Base-by-base conservation (phyloP, 306 rosid genomes). In the Canavalia gladiata region DNA sequence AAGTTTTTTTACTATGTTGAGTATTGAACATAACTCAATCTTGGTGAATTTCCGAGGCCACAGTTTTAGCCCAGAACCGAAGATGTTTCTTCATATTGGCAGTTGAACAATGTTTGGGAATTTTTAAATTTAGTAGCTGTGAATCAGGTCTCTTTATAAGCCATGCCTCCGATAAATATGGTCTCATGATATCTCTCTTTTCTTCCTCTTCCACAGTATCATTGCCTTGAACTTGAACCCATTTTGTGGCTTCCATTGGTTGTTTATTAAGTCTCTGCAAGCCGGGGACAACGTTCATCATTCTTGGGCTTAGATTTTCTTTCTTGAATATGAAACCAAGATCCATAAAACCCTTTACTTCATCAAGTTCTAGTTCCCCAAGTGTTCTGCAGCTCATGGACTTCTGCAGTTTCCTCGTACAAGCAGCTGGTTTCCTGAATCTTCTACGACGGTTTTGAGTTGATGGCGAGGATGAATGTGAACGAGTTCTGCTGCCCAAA, bases 91-190 rank as follows among this genome's bases (percentile, higher is more conserved):
- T 94, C 97, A 92, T 92, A 62, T 87, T 90, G 30, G 81, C 25
- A 59, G 87, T 62, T 28, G 94, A 87, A 63, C 90, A 81, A 3
- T 83, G 70, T 79, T 86, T 87, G 0, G 97, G 89, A 72, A 91
- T 10, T 52, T 84, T 91, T 29, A 91, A 81, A 58, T 83, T 90
- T 31, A 92, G 75, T 41, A 90, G 72, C 6, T 93, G 97, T 29
- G 92, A 94, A 83, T 88, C 87, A 0, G 93, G 91, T 77, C 85
- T 83, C 79, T 76, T 90, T 87, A 94, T 87, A 13, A 86, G 91
- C 98, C 98, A 94, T 8, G 97, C 97, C 41, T 94, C 98, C 0
- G 97, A 92, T 65, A 94, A 83, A 83, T 94, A 94, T 9, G 98
- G 97, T 86, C 97, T 88, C 68, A n/a, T 37, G 41, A 79, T 30